Base-by-base conservation (phyloP, 371 early-diverging fungal genomes). In the Apophysomyces ossiformis region DNA sequence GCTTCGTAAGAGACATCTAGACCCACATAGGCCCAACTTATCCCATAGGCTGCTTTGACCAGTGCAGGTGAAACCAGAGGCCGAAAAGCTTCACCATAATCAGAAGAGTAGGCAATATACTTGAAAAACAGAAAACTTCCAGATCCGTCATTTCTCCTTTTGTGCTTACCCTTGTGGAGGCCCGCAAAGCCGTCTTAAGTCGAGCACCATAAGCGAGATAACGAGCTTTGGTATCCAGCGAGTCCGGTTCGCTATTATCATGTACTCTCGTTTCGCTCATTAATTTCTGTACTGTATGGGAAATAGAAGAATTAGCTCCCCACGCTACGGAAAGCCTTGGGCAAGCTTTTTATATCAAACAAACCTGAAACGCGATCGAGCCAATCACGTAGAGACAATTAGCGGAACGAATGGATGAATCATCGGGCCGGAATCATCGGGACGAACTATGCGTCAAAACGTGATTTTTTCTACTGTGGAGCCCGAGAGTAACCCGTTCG, bases 41-140 rank as follows among this genome's bases (percentile, higher is more conserved):
- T 69, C 35, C 84, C 89, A 66, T 89, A 91, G 26, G 89, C 86
- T 47, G 87, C 82, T 39, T 77, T 84, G 60, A 92, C 92, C 16
- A 90, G 43, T 13, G 62, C 7, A 4, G 82, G 83, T n/a, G 78
- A 69, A 13, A 89, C 87, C 43, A 91, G 79, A 16, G 93, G 93
- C 35, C 93, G 81, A 68, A 93, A 90, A 3, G 91, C 92, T 68
- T 93, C 93, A 41, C 93, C 93, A 26, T 92, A 83, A 65, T 92
- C 91, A 13, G 86, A 87, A 5, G 89, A 86, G 70, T 89, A 92
- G 15, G 90, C 92, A 54, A 91, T 77, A 65, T 88, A 87, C 37
- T 89, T 81, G 18, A 45, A 45, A 45, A 45, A 45, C 0, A 45
- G 15, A 47, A 16, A 21, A 21, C 11, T 50, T 50, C 21, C 11